Evolutionary conservation across 768 basidiomycete species (phyloP), one percentile per base, ranked within the genome.

Genomic region (Chalciporus chontae): DNA sequence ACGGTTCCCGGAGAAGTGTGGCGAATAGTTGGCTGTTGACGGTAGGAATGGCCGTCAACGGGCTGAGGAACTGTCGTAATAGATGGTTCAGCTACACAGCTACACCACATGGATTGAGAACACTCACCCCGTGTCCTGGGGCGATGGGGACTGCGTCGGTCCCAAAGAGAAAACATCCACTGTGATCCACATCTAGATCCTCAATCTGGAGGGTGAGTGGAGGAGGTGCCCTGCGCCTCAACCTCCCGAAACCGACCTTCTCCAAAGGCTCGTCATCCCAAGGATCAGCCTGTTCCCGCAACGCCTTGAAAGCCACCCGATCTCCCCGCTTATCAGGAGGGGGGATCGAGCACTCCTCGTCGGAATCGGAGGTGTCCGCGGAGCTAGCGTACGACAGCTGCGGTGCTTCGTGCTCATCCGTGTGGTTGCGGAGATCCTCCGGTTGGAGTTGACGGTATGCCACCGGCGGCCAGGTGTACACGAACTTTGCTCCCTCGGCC

Each of bases 391-490:
- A 41, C 2, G 62, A 45, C 27, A 51, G 27, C 34, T 19, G 44
- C 1, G 57, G 59, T 11, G 45, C 50, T 9, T 26, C 23, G 18
- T 45, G 45, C 43, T 36, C 59, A 6, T 36, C 34, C 34, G 5
- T 36, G 34, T 36, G 2, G n/a, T 36, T 15, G 3, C 34, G 34
- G 34, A 36, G 5, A 8, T 9, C 34, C 9, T 36, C 34, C 15
- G 3, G 5, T 14, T 15, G 14, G 15, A 36, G 34, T n/a, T n/a
- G 34, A 8, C 34, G 3, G 9, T 36, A 36, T 9, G 34, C 15
- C n/a, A n/a, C n/a, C 5, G 68, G 67, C 10, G 67, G 65, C 65
- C 66, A 67, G 18, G 47, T 37, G 32, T 52, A 47, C 24, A 61
- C 65, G 4, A 45, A 15, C 2, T 57, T 53, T 32, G 53, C 6